Evolutionary conservation across 495 filamentous ascomycete genomes (phyloP), one percentile per base, ranked within the genome.

Genomic region (Sordaria brevicollis): DNA sequence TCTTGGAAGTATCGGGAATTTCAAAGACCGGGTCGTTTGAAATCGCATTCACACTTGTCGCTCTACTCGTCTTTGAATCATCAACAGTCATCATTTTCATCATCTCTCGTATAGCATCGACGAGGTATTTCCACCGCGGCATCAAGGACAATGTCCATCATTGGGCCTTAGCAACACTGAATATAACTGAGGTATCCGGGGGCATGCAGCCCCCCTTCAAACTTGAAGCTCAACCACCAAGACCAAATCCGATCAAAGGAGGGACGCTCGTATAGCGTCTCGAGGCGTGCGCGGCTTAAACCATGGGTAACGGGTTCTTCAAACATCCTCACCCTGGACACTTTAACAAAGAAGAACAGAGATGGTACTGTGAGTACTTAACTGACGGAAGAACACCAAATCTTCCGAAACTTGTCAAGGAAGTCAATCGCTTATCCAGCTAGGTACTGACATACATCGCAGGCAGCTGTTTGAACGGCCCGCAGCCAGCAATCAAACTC

Each of bases 401-500:
- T n/a, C 49, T 13, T 15, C 37, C 37, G 4, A 39, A 39, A 39
- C 4, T 54, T 54, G 49, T 29, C 49, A 57, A 29, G n/a, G n/a
- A n/a, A n/a, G n/a, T n/a, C n/a, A n/a, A n/a, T n/a, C n/a, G n/a
- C n/a, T n/a, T n/a, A n/a, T n/a, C n/a, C n/a, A n/a, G n/a, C n/a
- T n/a, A n/a, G n/a, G n/a, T 36, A 68, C 66, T 65, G 35, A 9
- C 35, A 70, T 33, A 17, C 13, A 31, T 49, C 6, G 71, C 21
- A 34, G 65, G 43, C 35, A 73, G 33, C 3, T 71, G 57, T 21
- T 29, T 67, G 7, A 68, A 71, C 15, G 73, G 68, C 57, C 86
- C 89, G 9, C 83, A 86, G 1, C 85, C 85, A 8, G 91, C 91
- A 0, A 75, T 82, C 15, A 85, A 84, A 17, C 83, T 89, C 62